These are phyloP conservation scores for Hemisphaericaspora lyxosophila DNA, from an alignment of 1,139 yeast genomes.

Conservation along the genomic window DNA sequence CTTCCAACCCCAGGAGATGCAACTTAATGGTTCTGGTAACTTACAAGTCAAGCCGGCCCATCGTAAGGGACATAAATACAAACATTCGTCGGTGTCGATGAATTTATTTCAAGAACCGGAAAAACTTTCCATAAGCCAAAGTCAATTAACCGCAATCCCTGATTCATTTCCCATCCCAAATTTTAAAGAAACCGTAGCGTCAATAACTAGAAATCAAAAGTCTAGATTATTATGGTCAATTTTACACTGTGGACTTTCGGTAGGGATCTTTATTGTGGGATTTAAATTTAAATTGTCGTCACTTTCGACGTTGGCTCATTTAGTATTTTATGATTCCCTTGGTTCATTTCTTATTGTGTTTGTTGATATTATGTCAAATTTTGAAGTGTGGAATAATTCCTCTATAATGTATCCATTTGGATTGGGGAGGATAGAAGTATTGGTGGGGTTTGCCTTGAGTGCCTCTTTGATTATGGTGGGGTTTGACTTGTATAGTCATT, in stretches of 20 bases:
- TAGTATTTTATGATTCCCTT: slow-evolving; percentile 81
- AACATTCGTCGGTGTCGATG: slow-evolving; percentile 96
- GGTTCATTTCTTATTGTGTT: slow-evolving; percentile 70
- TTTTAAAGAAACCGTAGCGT: slow-evolving; percentile 55
- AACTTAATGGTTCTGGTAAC: slow-evolving; percentile 22
- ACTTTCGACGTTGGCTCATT: slow-evolving; percentile 79
- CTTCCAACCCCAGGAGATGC: slow-evolving; percentile 44
- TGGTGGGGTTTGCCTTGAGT: slow-evolving; percentile 84
- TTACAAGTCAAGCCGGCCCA: slow-evolving; percentile 58
- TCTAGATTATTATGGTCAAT: slow-evolving; percentile 64
- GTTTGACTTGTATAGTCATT: slow-evolving; percentile 80
- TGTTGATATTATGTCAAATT: slow-evolving; percentile 81
- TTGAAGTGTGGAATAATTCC: slow-evolving; percentile 88
- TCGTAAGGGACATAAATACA: slow-evolving; percentile 91
- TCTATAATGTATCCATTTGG: slow-evolving; percentile 90
- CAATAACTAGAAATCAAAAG: slow-evolving; percentile 55
- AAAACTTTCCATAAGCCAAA: slow-evolving; percentile 40
- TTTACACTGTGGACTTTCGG: slow-evolving; percentile 56
- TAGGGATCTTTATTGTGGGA: slow-evolving; percentile 61
- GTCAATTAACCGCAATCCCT: slow-evolving; percentile 62
- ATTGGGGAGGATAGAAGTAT: slow-evolving; percentile 79
- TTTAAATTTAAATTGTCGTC: slow-evolving; percentile 57
- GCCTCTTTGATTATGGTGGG: slow-evolving; percentile 89
- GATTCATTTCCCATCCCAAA: slow-evolving; percentile 82
- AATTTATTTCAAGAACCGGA: slow-evolving; percentile 94